Percentiles rank a stretch among this genome's conserved stretches.
Conservation (phyloP, 2,329 filamentous ascomycete species). For the Fusarium sambucinum region DNA sequence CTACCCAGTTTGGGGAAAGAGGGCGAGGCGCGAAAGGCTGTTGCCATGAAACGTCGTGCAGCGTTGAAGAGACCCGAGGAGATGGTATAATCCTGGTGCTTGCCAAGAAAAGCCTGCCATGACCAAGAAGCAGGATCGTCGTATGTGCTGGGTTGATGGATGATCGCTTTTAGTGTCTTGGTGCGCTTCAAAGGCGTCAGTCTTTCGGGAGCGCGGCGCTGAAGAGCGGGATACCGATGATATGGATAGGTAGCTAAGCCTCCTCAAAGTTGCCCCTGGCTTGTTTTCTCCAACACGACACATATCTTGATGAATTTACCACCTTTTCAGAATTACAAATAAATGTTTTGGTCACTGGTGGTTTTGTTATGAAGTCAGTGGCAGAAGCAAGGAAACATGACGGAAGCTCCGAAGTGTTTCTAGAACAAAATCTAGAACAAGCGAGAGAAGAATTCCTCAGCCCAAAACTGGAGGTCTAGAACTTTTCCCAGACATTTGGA, state of each 20-base stretch:
- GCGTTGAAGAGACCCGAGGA: not conserved
- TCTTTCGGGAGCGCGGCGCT: conserved; percentile 6
- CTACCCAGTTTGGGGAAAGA: conserved; percentile 4
- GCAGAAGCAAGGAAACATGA: not conserved
- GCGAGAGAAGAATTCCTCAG: not conserved
- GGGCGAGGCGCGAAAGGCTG: conserved; percentile 13
- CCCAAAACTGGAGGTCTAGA: conserved; percentile 31
- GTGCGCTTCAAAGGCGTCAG: conserved; percentile 13
- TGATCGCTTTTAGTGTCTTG: conserved; percentile 1
- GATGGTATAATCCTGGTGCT: not conserved
- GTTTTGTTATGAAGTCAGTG: not conserved
- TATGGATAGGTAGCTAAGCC: not conserved
- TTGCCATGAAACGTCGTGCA: conserved; percentile 18
- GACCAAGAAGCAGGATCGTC: not conserved
- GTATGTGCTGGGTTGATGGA: not conserved
- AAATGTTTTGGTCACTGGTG: not conserved
- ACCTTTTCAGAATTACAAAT: conserved; percentile 14
- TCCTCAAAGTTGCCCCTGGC: not conserved
- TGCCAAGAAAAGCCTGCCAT: not conserved
- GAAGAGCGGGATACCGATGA: conserved; percentile 12
- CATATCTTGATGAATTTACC: not conserved
- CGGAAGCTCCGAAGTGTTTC: conserved; percentile 7
- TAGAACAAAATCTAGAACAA: conserved; percentile 20
- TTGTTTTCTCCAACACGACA: not conserved
- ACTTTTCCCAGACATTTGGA: not conserved